Base-by-base conservation (phyloP, 75 land plant genomes). In the Larix kaempferi region DNA sequence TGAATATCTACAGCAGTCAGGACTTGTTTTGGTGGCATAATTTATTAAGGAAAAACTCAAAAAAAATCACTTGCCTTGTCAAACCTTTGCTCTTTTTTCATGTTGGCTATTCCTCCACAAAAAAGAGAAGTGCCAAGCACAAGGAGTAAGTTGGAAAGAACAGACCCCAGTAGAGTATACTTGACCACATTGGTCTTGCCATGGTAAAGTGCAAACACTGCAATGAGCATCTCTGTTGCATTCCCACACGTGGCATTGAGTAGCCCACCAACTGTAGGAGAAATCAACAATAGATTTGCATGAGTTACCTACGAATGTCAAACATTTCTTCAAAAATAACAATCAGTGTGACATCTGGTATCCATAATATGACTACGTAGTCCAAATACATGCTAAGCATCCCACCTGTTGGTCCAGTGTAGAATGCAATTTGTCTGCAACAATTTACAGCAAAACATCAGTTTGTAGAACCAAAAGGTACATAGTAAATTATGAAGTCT, bases 371-470 rank as follows among this genome's bases (percentile, higher is more conserved):
- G n/a, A n/a, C n/a, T n/a, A n/a, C n/a, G n/a, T n/a, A n/a, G n/a
- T n/a, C n/a, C n/a, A n/a, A n/a, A n/a, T n/a, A n/a, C n/a, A n/a
- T n/a, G n/a, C n/a, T 67, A 39, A 67, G 49, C 49, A 39, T 67
- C 64, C 19, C 88, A 96, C 99, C 91, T 77, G 99, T 98, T 59
- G 99, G 83, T 37, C 98, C 95, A 23, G 98, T 98, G 84, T 84
- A 92, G 37, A 37, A 91, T 67, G 99, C 89, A 49, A 98, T 83
- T 76, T 98, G 98, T 86, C 99, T 96, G 95, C 82, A 60, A 21
- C 23, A 60, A 89, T 19, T 60, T 60, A 60, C 62, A 60, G 5
- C 62, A 60, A 60, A 21, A 60, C 62, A 60, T 21, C 62, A 60
- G 21, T 16, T 2, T 21, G 22, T 5, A 21, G 62, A 60, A 60